Base-by-base conservation (phyloP, 116 monocot genomes). In the Trichopus zeylanicus region DNA sequence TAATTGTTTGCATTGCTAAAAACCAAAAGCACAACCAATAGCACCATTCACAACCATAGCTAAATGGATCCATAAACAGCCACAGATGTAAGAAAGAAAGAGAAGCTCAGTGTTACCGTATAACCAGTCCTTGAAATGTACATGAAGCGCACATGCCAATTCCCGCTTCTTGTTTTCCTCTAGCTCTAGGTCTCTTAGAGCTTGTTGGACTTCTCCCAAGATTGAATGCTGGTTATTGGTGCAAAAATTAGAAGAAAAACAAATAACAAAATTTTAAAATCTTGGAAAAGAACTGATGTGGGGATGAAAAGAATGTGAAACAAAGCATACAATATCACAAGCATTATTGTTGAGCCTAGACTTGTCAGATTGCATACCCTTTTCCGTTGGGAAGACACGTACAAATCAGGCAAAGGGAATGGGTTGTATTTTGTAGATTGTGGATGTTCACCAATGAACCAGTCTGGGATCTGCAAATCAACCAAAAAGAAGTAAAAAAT, bases 61-160 rank as follows among this genome's bases (percentile, higher is more conserved):
- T 11, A 55, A 27, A 28, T 15, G 12, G 8, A 55, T 13, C 10
- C 55, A 10, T 55, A 11, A 15, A 28, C 8, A 4, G 55, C 23
- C 22, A 48, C 2, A 8, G 1, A 3, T 25, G n/a, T n/a, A 0
- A 42, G 39, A 42, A 37, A 9, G 7, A 35, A 31, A 51, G 20
- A 47, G 20, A 53, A 64, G 29, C 13, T 29, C 38, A 57, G 57
- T 4, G 47, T 69, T 89, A 95, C 94, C 89, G 60, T 89, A 95
- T 56, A 95, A 67, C 94, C 90, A 95, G 29, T 95, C 90, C 62
- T 75, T 95, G 63, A 95, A 95, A 76, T 89, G 86, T 48, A 68
- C 65, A 64, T 95, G 94, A 66, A 95, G 78, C 7, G 74, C 78
- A 67, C 34, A 73, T 53, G 85, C 72, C 38, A 95, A 63, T 59